phyloP scores from a whole-genome alignment of 2,329 filamentous ascomycete species.

The Fusarium pilosicola region DNA sequence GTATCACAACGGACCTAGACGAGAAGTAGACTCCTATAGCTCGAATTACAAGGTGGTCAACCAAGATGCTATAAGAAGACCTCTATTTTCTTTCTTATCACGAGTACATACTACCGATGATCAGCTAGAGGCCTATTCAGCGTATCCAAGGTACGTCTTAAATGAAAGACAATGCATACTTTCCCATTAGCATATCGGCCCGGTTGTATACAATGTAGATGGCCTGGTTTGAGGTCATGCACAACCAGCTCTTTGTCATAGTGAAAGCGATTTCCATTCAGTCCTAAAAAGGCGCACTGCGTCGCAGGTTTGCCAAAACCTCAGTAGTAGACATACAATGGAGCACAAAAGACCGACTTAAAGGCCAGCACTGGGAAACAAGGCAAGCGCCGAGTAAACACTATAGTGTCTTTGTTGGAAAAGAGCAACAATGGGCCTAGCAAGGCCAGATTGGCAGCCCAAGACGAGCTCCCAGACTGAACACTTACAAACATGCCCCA shows the following conservation, averaged over 20 bases:
- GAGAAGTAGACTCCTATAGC: background rate
- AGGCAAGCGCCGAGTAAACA: background rate
- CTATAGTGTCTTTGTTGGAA: background rate
- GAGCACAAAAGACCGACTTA: background rate
- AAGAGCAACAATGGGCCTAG: background rate
- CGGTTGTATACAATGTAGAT: background rate
- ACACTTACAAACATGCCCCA: background rate
- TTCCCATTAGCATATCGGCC: background rate
- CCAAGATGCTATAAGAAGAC: background rate
- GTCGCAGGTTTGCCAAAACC: background rate
- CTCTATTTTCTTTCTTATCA: background rate
- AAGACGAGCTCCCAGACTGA: background rate
- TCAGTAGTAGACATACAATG: background rate
- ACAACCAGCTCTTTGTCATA: background rate
- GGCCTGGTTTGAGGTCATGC: background rate
- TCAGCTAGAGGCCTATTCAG: background rate
- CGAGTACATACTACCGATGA: no score
- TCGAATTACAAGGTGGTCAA: background rate
- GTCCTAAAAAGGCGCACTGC: background rate
- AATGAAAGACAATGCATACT: background rate
- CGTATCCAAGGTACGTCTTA: background rate
- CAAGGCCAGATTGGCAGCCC: background rate
- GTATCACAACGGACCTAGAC: slow-evolving; percentile 16
- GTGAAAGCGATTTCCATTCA: background rate
- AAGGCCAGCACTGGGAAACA: background rate